Base-by-base conservation (phyloP, 2,329 filamentous ascomycete species). In the Dissoconium aciculare region DNA sequence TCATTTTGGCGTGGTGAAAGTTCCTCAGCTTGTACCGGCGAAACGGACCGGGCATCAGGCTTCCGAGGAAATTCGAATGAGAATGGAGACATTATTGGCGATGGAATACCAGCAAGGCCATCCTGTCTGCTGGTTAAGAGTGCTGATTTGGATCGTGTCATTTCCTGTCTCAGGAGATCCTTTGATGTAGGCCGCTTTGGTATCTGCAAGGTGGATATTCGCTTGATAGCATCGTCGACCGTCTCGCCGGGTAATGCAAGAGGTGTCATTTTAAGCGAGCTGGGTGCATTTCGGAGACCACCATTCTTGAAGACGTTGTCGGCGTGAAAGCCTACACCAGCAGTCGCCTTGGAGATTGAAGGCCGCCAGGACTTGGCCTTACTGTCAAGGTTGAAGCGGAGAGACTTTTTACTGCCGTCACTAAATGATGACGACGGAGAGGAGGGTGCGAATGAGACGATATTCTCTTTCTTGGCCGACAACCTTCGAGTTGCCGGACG, bases 181-280 rank as follows among this genome's bases (percentile, higher is more conserved):
- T n/a, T n/a, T n/a, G n/a, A n/a, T n/a, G 8, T 27, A 11, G 36
- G 31, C 27, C 38, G 27, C 25, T 28, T 24, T 9, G 40, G 40
- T 21, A 15, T 23, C 11, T 30, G 28, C 14, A 43, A 25, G 11
- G 25, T 30, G 15, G 36, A 41, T 2, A 37, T 36, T 26, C 40
- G 24, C 14, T 31, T 17, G n/a, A 37, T 38, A 10, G 40, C 40
- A 26, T 41, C 27, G n/a, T 31, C 26, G 5, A 34, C 34, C 12
- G 34, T 36, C 28, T 41, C 34, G 5, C 38, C 38, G 23, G 27
- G 11, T 19, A 34, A 37, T 11, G 33, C 38, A 26, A 43, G 35
- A 15, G 38, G 40, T 11, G 38, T 43, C 40, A 43, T 43, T 14
- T 26, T 28, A 8, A 43, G 27, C 5, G 40, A 39, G n/a, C 30